Base-by-base conservation (phyloP, 768 basidiomycete genomes). In the Agaricus sinodeliciosus region DNA sequence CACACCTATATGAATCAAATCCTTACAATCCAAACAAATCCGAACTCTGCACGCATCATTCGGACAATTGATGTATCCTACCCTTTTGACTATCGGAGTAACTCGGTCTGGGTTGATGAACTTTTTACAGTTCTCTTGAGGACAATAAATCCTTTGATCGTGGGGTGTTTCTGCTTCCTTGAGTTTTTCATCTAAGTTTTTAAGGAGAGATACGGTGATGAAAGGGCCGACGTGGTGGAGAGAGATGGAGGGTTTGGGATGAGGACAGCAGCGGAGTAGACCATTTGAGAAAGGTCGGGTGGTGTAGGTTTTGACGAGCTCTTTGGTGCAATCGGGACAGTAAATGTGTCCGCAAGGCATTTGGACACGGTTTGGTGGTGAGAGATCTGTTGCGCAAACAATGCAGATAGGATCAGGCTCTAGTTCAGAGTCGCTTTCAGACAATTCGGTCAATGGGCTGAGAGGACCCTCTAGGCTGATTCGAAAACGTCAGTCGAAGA, bases 311-410 rank as follows among this genome's bases (percentile, higher is more conserved):
- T 50, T 26, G 16, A 55, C 58, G 4, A 59, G 53, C 4, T 36
- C 43, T n/a, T 19, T 19, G 4, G 54, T 34, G 26, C 58, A 59
- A 16, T 5, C 25, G 19, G 48, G 39, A 31, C 58, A 59, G 40
- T 54, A 59, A 15, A 46, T 51, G 37, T 59, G 58, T n/a, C 43
- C 58, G 26, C 58, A 59, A 13, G 55, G 43, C 16, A 49, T 43
- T 39, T 51, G 43, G 19, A 59, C 40, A n/a, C 52, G 43, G 16
- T 37, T 26, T 11, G 36, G 6, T 11, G 31, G 25, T 12, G 37
- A 31, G 16, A n/a, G 4, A 25, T 44, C 25, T 18, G 16, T 16
- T 15, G 26, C 51, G 15, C 51, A 53, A 12, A 45, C 44, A 9
- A 46, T 28, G 44, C 51, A 53, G 3, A 9, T 15, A 9, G 51